Conservation (phyloP, 345 rosid genomes). For the Sisymbrium altissimum region DNA sequence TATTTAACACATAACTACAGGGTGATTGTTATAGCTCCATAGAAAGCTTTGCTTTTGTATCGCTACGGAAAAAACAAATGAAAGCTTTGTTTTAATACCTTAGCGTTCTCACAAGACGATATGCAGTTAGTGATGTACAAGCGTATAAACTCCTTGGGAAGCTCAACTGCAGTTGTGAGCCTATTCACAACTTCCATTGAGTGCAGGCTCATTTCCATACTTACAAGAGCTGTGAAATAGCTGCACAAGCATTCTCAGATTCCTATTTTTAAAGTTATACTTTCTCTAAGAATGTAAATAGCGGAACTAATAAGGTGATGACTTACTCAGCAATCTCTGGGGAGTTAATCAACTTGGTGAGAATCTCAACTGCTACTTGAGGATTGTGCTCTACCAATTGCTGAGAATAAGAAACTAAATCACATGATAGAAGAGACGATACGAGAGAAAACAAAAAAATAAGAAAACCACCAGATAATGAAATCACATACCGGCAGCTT, state of each 20-base stretch:
- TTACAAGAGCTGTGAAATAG: slow-evolving; percentile 80
- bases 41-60: neutral
- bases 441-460: neutral
- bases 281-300: neutral
- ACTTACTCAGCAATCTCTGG: slow-evolving; percentile 87
- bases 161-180: slow-evolving; percentile 90
- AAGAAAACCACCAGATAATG: neutral
- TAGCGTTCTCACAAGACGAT: slow-evolving; percentile 84
- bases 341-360: slow-evolving; percentile 81
- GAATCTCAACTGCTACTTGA: slow-evolving; percentile 87
- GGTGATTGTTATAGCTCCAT: neutral
- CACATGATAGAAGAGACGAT: slow-evolving; percentile 21
- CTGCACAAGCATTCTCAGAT: slow-evolving; percentile 46
- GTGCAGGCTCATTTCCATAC: slow-evolving; percentile 97
- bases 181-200: slow-evolving; percentile 99
- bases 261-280: neutral
- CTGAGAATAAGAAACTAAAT: slow-evolving; percentile 43
- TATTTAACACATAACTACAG: neutral
- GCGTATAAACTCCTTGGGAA: slow-evolving; percentile 89
- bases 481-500: slow-evolving; percentile 77
- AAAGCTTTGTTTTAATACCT: slow-evolving; percentile 48
- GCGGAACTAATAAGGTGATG: slow-evolving; percentile 18
- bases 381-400: slow-evolving; percentile 97
- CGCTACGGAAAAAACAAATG: neutral
- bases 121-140: slow-evolving; percentile 94